A percentile compares a stretch with the other conserved stretches of the same genome.
Evolutionary conservation across 176 grass and related monocot genomes (phyloP).

Genomic region (Puya raimondii): DNA sequence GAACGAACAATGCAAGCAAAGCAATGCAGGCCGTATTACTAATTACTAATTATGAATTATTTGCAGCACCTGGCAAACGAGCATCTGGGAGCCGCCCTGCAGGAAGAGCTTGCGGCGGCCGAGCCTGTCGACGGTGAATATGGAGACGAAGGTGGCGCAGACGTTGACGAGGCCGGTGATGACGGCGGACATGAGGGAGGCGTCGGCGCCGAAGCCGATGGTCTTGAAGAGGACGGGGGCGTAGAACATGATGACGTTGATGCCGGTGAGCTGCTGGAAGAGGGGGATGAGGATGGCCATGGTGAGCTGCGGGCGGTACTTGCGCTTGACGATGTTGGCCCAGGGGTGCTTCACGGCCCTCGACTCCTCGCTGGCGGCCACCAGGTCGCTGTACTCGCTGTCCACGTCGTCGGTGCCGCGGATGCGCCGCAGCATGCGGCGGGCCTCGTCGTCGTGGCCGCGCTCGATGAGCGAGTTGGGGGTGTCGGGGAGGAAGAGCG

Average conservation of each 20-base stretch:
- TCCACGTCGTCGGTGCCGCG: constrained; percentile 37
- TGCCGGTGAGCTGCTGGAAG: constrained; percentile 46
- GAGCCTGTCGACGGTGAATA: constrained; percentile 40
- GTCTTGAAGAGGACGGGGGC: constrained; percentile 37
- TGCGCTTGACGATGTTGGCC: constrained; percentile 30
- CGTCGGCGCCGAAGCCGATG: constrained; percentile 22
- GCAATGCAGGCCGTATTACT: background rate
- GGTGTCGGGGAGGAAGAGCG: constrained; percentile 40
- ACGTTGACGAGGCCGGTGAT: constrained; percentile 34
- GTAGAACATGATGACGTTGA: constrained; percentile 46
- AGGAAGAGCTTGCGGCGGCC: constrained; percentile 34
- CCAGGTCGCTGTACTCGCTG: constrained; percentile 34
- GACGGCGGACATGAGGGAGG: constrained; percentile 32
- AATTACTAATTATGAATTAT: no score
- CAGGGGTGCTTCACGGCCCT: constrained; percentile 34
- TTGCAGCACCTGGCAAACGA: constrained; percentile 17
- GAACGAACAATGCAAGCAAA: background rate
- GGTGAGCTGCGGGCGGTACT: constrained; percentile 33
- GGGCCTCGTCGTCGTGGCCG: constrained; percentile 19
- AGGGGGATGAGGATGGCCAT: constrained; percentile 43
- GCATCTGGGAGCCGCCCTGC: constrained; percentile 29
- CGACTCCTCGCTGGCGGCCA: constrained; percentile 28
- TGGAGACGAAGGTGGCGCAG: constrained; percentile 26
- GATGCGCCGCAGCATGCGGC: constrained; percentile 20
- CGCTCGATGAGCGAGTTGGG: constrained; percentile 43